These are phyloP conservation scores for Kitagawia praeruptora DNA, from an alignment of 129 eudicot genomes.

Conservation along the genomic window DNA sequence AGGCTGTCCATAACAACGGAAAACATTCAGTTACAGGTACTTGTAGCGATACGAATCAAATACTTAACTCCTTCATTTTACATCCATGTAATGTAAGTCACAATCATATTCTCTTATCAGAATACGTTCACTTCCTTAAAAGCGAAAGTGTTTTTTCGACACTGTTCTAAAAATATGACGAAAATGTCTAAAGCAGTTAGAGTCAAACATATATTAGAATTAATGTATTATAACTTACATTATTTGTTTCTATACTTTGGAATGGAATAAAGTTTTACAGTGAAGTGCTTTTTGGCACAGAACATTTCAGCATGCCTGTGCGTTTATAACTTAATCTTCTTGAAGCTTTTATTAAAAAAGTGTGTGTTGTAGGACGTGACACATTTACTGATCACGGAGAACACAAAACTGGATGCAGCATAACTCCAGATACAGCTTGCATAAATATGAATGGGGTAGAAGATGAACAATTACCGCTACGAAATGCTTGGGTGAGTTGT, in stretches of 20 bases:
- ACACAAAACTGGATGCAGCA: constrained; percentile 22
- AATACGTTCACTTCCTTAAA: not conserved
- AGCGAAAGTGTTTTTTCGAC: not conserved
- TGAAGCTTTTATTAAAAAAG: constrained; percentile 4
- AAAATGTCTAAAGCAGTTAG: not conserved
- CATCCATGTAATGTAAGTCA: not conserved
- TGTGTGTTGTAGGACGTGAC: constrained; percentile 30
- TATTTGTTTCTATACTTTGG: not conserved
- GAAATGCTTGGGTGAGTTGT: constrained; percentile 93
- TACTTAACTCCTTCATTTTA: not conserved
- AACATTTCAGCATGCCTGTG: not conserved
- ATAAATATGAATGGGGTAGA: constrained; percentile 18
- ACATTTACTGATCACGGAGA: constrained; percentile 27
- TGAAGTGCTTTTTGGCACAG: not conserved
- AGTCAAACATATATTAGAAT: not conserved
- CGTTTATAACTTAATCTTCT: not conserved
- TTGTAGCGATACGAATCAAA: not conserved
- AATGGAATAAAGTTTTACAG: not conserved
- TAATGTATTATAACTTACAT: not conserved
- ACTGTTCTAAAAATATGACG: not conserved
- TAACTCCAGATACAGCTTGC: constrained; percentile 18
- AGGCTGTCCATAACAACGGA: constrained; percentile 20
- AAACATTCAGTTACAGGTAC: constrained; percentile 39
- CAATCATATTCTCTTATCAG: not conserved
- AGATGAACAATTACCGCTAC: constrained; percentile 23